Percentiles rank a stretch among this genome's conserved stretches.
These are phyloP conservation scores for Hypoxylon sp. DNA, from an alignment of 2,329 filamentous ascomycete genomes.

Conservation along the genomic window DNA sequence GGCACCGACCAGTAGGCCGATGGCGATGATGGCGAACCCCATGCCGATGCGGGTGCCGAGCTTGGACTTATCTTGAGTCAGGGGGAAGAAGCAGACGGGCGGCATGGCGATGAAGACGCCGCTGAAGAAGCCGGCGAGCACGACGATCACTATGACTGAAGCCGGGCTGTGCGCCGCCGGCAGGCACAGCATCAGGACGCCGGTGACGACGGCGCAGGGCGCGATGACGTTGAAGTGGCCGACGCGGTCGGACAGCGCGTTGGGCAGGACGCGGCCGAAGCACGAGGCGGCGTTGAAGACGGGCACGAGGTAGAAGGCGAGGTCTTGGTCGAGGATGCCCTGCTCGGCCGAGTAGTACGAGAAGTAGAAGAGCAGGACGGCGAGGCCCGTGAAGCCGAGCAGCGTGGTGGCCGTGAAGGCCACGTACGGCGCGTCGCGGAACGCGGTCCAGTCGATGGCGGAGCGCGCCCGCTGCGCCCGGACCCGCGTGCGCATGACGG, in stretches of 20 bases:
- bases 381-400: constrained; percentile 52
- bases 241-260: constrained; percentile 48
- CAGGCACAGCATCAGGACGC: constrained; percentile 48
- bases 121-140: constrained; percentile 51
- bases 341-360: constrained; percentile 40
- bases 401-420: constrained; percentile 40
- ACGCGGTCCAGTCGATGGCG: constrained; percentile 51
- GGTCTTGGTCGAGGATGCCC: constrained; percentile 32
- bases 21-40: constrained; percentile 44
- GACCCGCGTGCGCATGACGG: constrained; percentile 49
- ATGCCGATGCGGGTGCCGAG: constrained; percentile 51
- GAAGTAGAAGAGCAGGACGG: constrained; percentile 56
- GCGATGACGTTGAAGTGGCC: constrained; percentile 51
- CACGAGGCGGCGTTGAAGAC: constrained; percentile 51
- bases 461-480: constrained; percentile 49
- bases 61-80: constrained; percentile 50
- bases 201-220: constrained; percentile 44
- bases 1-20: constrained; percentile 44
- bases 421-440: constrained; percentile 51
- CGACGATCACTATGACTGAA: constrained; percentile 44
- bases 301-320: constrained; percentile 49
- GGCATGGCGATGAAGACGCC: constrained; percentile 53
- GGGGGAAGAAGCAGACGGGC: constrained; percentile 47
- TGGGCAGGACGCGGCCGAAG: constrained; percentile 50
- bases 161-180: constrained; percentile 45